Percentiles rank a stretch among this genome's conserved stretches.
phyloP scores from a whole-genome alignment of 2,329 filamentous ascomycete species.

The Pestalotiopsis sp. region DNA sequence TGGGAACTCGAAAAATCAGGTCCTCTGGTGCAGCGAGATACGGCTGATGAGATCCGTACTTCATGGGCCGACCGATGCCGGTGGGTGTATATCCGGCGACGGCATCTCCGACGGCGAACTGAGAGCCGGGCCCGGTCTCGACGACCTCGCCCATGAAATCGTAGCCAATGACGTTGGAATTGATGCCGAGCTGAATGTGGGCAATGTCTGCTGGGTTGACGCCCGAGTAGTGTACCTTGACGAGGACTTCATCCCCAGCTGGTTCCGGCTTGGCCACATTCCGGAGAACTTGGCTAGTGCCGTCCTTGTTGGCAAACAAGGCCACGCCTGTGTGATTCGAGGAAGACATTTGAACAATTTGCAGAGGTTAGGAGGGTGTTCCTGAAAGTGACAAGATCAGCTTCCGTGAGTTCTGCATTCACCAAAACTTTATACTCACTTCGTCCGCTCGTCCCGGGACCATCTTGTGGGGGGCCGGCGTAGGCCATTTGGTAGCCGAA shows the following conservation, averaged over 20 bases:
- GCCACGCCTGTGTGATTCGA: background rate
- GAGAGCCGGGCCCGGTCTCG: background rate
- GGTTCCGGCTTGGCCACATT: background rate
- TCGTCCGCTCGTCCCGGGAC: background rate
- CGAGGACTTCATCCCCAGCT: constrained; percentile 11
- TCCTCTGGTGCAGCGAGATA: constrained; percentile 9
- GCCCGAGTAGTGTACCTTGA: constrained; percentile 18
- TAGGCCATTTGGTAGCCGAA: background rate
- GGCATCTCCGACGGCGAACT: constrained; percentile 1
- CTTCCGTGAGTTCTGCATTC: background rate
- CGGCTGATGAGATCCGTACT: constrained; percentile 14
- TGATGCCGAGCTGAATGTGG: constrained; percentile 16
- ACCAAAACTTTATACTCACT: background rate
- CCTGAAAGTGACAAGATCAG: background rate
- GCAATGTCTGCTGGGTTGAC: constrained; percentile 18
- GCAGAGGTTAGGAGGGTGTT: background rate
- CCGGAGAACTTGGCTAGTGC: background rate
- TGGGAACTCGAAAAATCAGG: background rate
- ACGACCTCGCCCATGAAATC: constrained; percentile 18
- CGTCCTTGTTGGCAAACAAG: constrained; percentile 1
- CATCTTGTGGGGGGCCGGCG: background rate
- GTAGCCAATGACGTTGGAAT: constrained; percentile 16
- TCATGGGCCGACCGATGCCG: constrained; percentile 1
- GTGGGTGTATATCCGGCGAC: constrained; percentile 13
- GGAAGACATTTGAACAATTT: background rate